Conservation (phyloP, 2,329 filamentous ascomycete genomes). For the Xylaria sp. region DNA sequence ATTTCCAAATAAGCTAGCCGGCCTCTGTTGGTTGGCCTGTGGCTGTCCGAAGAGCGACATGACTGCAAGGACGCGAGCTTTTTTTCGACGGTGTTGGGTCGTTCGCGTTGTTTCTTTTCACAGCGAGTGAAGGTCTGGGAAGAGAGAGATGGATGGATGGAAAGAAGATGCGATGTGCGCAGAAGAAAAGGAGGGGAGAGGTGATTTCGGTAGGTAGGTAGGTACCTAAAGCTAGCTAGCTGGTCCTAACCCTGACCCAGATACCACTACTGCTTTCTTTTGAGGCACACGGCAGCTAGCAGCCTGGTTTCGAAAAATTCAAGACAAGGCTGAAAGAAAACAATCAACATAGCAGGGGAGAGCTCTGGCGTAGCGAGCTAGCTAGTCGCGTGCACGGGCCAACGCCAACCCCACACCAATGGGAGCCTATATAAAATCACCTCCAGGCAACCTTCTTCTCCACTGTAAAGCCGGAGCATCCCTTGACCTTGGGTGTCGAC, state of each 20-base stretch:
- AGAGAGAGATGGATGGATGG: background rate
- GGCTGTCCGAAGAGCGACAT: conserved; percentile 45
- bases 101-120: conserved; percentile 16
- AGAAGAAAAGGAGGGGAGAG: background rate
- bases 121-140: background rate
- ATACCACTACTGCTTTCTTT: background rate
- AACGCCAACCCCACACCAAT: background rate
- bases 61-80: background rate
- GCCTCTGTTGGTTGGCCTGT: no score
- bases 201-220: no score
- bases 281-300: conserved; percentile 1
- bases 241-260: background rate
- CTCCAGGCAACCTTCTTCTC: background rate
- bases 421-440: background rate
- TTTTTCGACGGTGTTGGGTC: conserved; percentile 2
- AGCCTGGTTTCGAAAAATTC: conserved; percentile 38
- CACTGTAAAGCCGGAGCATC: background rate
- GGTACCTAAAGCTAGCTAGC: background rate
- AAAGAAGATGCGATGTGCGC: background rate
- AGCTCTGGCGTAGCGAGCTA: conserved; percentile 15
- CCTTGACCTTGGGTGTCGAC: no score
- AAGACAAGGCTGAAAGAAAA: conserved; percentile 48
- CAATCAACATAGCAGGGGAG: conserved; percentile 45
- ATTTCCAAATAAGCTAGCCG: background rate
- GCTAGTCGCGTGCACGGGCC: conserved; percentile 40